phyloP scores from a whole-genome alignment of 2,329 filamentous ascomycete genomes.

The Ceratocystiopsis brevicomis region DNA sequence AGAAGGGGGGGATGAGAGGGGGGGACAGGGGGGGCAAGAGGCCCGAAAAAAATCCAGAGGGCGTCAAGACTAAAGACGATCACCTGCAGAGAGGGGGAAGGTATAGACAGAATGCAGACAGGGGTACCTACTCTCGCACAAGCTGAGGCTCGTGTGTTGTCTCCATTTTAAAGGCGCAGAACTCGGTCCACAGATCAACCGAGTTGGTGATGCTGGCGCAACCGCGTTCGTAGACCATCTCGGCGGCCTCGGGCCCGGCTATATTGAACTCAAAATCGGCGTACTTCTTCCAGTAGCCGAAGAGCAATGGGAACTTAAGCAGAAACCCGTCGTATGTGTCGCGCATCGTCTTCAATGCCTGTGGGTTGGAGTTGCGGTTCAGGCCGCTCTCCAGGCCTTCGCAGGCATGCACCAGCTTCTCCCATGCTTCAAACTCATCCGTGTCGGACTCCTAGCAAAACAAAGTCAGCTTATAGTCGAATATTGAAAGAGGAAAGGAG shows the following conservation, averaged over 20 bases:
- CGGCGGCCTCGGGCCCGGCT: conserved; percentile 85
- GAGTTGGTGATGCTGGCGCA: conserved; percentile 85
- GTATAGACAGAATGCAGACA: conserved; percentile 8
- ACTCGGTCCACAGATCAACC: conserved; percentile 92
- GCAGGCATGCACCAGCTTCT: conserved; percentile 68
- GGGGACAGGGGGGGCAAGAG: neutral
- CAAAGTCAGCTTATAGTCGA: neutral
- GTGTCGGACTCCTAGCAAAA: conserved; percentile 41
- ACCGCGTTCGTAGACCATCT: conserved; percentile 94
- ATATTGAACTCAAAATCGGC: conserved; percentile 95
- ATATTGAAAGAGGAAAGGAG: neutral
- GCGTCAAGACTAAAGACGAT: neutral
- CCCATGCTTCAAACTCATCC: conserved; percentile 90
- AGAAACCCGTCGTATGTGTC: conserved; percentile 85
- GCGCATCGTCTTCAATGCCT: conserved; percentile 73
- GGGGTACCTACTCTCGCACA: conserved; percentile 94
- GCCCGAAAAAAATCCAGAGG: no score
- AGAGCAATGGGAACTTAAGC: conserved; percentile 82
- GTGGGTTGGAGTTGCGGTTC: conserved; percentile 89
- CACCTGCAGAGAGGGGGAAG: neutral
- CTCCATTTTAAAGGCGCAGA: conserved; percentile 94
- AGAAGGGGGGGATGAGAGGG: neutral
- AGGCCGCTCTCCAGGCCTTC: conserved; percentile 80
- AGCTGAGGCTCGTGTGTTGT: conserved; percentile 86
- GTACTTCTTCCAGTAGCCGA: conserved; percentile 99